Percentiles rank a stretch among this genome's conserved stretches.
Evolutionary conservation across 1,284 basidiomycete genomes (phyloP).

Genomic region (Dichomitus squalens): DNA sequence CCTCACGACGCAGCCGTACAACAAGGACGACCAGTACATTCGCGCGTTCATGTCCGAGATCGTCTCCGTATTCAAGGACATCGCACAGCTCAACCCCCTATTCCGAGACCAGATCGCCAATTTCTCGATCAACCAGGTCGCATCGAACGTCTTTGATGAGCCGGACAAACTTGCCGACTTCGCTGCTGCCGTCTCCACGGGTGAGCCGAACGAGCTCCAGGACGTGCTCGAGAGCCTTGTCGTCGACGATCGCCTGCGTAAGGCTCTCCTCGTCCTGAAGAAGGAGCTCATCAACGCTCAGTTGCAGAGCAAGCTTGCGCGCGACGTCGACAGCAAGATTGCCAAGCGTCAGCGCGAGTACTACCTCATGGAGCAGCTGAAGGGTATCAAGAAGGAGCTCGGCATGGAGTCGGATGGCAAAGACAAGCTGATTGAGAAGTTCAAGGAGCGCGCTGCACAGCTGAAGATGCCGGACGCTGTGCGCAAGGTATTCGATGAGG

Average conservation of each 20-base stretch:
- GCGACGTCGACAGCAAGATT: conserved; percentile 96
- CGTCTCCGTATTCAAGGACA: conserved; percentile 98
- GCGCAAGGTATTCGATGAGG: conserved; percentile 96
- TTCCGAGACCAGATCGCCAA: conserved; percentile 99
- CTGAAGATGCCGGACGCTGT: conserved; percentile 95
- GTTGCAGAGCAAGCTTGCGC: conserved; percentile 91
- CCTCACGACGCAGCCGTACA: conserved; percentile 79
- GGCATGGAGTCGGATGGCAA: conserved; percentile 98
- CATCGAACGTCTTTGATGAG: conserved; percentile 98
- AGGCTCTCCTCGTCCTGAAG: conserved; percentile 92
- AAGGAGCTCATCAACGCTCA: conserved; percentile 99
- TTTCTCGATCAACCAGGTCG: conserved; percentile 94
- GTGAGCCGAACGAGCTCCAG: conserved; percentile 91
- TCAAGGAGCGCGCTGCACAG: conserved; percentile 85
- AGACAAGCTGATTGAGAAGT: conserved; percentile 96
- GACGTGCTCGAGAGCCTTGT: conserved; percentile 89
- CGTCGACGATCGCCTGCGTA: conserved; percentile 89
- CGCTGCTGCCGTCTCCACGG: conserved; percentile 93
- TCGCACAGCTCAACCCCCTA: conserved; percentile 94
- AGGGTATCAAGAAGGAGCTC: conserved; percentile 98
- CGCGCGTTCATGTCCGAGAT: conserved; percentile 97
- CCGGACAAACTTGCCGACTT: conserved; percentile 99
- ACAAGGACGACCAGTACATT: conserved; percentile 93
- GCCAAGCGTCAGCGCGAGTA: conserved; percentile 97
- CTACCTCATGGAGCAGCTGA: conserved; percentile 98